Conservation (phyloP, 495 filamentous ascomycete species). For the Talaromyces stipitatus region DNA sequence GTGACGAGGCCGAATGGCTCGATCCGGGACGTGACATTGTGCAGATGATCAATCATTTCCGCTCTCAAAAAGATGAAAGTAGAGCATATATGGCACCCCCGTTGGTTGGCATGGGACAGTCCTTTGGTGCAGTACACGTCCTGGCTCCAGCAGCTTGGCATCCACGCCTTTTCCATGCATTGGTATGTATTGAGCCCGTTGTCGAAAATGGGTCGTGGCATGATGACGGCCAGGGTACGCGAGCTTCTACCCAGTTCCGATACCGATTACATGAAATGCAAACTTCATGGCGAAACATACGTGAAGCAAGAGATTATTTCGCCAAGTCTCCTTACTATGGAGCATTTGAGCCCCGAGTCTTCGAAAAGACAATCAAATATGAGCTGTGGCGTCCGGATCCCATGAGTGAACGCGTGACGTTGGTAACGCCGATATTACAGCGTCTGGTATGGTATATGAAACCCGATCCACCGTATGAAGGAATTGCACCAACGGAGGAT, state of each 20-base stretch:
- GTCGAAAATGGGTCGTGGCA: constrained; percentile 15
- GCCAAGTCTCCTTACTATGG: constrained; percentile 12
- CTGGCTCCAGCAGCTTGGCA: constrained; percentile 27
- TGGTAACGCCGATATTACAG: constrained; percentile 7
- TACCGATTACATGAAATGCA: neutral
- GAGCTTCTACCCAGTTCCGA: neutral
- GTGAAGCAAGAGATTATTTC: constrained; percentile 9
- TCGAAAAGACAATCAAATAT: constrained; percentile 15
- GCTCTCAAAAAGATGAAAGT: neutral
- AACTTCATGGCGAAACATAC: constrained; percentile 14
- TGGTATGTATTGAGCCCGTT: constrained; percentile 39
- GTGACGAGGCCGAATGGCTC: constrained; percentile 30
- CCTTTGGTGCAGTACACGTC: constrained; percentile 33
- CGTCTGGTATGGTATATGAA: constrained; percentile 2
- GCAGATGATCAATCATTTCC: constrained; percentile 38
- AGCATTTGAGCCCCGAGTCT: constrained; percentile 13
- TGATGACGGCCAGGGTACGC: neutral
- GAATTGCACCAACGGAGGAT: neutral
- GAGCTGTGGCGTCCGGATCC: constrained; percentile 9
- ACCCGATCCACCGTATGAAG: constrained; percentile 4
- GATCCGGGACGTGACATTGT: constrained; percentile 40
- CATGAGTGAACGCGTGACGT: neutral
- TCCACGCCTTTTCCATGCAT: constrained; percentile 34
- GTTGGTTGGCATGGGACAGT: constrained; percentile 40
- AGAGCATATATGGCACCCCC: constrained; percentile 37